Percentiles rank a stretch among this genome's conserved stretches.
phyloP scores from a whole-genome alignment of 345 rosid genomes.

The Viola odorata region DNA sequence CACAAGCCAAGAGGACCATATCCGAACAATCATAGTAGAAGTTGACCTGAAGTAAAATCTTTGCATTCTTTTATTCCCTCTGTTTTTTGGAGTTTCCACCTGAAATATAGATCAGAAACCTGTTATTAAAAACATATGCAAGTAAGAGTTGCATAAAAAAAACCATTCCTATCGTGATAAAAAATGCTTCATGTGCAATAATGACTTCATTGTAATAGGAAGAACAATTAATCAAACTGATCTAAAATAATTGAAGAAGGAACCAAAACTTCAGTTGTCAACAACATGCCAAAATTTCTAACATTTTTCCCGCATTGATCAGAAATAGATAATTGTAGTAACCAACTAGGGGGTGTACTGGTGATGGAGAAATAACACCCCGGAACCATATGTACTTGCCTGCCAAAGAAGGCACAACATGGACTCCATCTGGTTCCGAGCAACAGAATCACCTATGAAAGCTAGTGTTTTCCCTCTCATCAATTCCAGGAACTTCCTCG shows the following conservation, averaged over 20 bases:
- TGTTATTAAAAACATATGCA: background rate
- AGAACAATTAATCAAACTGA: no score
- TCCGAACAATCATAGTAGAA: conserved; percentile 64
- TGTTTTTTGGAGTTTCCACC: conserved; percentile 87
- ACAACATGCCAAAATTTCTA: no score
- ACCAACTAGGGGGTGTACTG: background rate
- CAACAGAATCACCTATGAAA: conserved; percentile 91
- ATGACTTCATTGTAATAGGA: no score
- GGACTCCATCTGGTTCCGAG: conserved; percentile 99
- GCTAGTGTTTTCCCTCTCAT: conserved; percentile 94
- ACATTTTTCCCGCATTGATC: no score
- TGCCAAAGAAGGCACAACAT: conserved; percentile 98
- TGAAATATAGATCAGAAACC: conserved; percentile 28
- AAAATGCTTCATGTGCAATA: background rate
- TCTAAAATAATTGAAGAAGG: no score
- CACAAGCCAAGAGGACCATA: conserved; percentile 99
- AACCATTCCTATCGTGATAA: background rate
- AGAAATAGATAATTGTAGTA: no score
- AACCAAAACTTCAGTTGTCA: no score
- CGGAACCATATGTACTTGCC: conserved; percentile 38
- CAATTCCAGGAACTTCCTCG: conserved; percentile 75
- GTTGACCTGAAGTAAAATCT: conserved; percentile 70
- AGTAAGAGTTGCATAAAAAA: background rate
- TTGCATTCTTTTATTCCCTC: conserved; percentile 88
- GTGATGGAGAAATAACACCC: background rate